phyloP scores from a whole-genome alignment of 2,329 filamentous ascomycete species.

The Nothopassalora personata region DNA sequence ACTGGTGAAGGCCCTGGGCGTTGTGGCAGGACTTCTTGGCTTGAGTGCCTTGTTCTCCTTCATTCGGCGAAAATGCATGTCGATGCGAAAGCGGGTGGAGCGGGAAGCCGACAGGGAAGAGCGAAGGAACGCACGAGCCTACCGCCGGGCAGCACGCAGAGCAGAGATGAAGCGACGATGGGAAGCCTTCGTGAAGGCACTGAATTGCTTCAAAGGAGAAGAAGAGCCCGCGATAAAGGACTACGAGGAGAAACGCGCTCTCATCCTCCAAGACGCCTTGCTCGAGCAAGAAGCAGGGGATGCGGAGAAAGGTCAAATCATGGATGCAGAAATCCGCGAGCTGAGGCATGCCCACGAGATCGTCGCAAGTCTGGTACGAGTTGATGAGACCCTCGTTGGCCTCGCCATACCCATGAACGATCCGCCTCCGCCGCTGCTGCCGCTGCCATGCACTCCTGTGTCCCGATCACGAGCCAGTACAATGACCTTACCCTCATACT shows the following conservation, averaged over 20 bases:
- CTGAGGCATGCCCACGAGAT: conserved; percentile 50
- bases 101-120: conserved; percentile 52
- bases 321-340: conserved; percentile 48
- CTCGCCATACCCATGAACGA: conserved; percentile 16
- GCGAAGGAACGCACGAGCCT: conserved; percentile 47
- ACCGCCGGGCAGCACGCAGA: conserved; percentile 49
- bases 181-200: conserved; percentile 29
- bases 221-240: conserved; percentile 34
- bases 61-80: conserved; percentile 45
- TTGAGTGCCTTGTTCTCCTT: conserved; percentile 41
- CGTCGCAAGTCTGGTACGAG: conserved; percentile 36
- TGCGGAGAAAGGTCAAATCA: conserved; percentile 37
- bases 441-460: conserved; percentile 24
- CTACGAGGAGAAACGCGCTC: conserved; percentile 49
- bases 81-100: conserved; percentile 48
- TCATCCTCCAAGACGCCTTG: conserved; percentile 40
- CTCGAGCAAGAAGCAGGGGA: conserved; percentile 40
- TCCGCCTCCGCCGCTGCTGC: conserved; percentile 23
- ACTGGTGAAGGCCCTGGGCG: conserved; percentile 39
- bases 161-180: conserved; percentile 50
- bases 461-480: conserved; percentile 31
- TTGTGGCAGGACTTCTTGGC: conserved; percentile 42
- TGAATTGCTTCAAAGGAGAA: conserved; percentile 31
- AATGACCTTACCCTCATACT: conserved; percentile 32
- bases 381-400: conserved; percentile 31